phyloP scores from a whole-genome alignment of 345 rosid genomes.

The Angophora floribunda region DNA sequence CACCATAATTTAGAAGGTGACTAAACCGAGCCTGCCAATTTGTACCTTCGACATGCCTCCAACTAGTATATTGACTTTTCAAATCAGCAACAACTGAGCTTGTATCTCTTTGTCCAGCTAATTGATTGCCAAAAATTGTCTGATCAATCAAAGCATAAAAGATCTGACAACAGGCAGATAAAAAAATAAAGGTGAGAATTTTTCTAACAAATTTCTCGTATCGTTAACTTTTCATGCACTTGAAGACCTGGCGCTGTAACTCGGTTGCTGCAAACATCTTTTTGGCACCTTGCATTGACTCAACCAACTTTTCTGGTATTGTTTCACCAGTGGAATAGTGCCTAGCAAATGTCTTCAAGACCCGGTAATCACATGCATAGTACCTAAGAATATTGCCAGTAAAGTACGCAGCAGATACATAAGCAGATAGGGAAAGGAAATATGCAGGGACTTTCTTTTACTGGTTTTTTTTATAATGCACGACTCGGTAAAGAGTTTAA shows the following conservation, averaged over 20 bases:
- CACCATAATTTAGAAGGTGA: conserved; percentile 85
- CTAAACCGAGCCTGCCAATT: conserved; percentile 78
- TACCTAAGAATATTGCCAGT: conserved; percentile 38
- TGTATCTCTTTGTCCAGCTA: conserved; percentile 24
- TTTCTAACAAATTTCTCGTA: not conserved
- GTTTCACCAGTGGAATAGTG: conserved; percentile 80
- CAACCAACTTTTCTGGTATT: conserved; percentile 80
- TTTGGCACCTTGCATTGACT: conserved; percentile 73
- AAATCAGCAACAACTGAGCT: conserved; percentile 61
- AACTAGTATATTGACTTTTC: conserved; percentile 61
- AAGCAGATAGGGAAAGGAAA: not conserved
- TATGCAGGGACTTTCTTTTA: not conserved
- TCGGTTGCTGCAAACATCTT: conserved; percentile 96
- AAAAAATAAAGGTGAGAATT: not conserved
- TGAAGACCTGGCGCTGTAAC: conserved; percentile 82
- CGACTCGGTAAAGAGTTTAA: not conserved
- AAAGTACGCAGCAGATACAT: not conserved
- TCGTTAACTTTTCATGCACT: not conserved
- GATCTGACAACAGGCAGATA: conserved; percentile 23
- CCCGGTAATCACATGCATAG: conserved; percentile 81
- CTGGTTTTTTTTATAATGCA: not conserved
- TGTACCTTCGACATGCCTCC: conserved; percentile 88
- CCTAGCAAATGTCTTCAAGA: conserved; percentile 72
- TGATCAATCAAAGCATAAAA: conserved; percentile 80
- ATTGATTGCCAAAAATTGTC: conserved; percentile 74